These are phyloP conservation scores for Auriscalpium vulgare DNA, from an alignment of 768 basidiomycete species.

Conservation along the genomic window DNA sequence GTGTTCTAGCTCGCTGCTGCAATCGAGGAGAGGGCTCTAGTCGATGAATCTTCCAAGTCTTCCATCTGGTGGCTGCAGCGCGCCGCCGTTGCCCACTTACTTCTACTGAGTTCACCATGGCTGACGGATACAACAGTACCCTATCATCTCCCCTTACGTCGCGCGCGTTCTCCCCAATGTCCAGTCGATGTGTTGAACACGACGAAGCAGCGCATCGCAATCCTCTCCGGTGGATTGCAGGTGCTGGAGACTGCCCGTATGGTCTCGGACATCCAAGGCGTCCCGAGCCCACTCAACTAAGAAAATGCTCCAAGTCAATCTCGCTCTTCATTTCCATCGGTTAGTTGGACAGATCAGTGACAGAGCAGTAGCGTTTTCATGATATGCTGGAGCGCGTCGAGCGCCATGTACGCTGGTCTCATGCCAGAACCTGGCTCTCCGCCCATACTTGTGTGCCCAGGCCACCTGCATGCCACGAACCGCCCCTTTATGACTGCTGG, in stretches of 20 bases:
- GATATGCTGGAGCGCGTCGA: neutral
- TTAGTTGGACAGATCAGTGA: neutral
- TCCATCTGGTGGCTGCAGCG: slow-evolving; percentile 86
- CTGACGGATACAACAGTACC: slow-evolving; percentile 60
- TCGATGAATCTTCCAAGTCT: slow-evolving; percentile 74
- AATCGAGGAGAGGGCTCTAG: slow-evolving; percentile 67
- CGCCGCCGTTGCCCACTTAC: slow-evolving; percentile 40
- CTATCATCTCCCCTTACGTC: slow-evolving; percentile 74
- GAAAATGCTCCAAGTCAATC: neutral
- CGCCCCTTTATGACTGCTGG: neutral
- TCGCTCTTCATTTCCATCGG: neutral
- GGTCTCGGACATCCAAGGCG: slow-evolving; percentile 70
- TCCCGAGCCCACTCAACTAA: slow-evolving; percentile 34
- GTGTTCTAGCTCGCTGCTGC: slow-evolving; percentile 61
- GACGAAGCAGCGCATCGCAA: slow-evolving; percentile 71
- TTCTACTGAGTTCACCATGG: slow-evolving; percentile 6
- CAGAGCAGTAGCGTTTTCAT: too few species aligned
- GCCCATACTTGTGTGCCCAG: neutral
- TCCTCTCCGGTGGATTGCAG: slow-evolving; percentile 66
- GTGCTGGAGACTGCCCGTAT: too few species aligned
- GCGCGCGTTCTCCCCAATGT: slow-evolving; percentile 76
- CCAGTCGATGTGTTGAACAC: slow-evolving; percentile 65
- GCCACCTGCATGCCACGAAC: neutral
- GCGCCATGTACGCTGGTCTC: neutral
- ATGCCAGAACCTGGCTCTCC: neutral